Percentiles rank a stretch among this genome's conserved stretches.
phyloP scores from a whole-genome alignment of 805 yeast species.

The Yarrowia keelungensis region DNA sequence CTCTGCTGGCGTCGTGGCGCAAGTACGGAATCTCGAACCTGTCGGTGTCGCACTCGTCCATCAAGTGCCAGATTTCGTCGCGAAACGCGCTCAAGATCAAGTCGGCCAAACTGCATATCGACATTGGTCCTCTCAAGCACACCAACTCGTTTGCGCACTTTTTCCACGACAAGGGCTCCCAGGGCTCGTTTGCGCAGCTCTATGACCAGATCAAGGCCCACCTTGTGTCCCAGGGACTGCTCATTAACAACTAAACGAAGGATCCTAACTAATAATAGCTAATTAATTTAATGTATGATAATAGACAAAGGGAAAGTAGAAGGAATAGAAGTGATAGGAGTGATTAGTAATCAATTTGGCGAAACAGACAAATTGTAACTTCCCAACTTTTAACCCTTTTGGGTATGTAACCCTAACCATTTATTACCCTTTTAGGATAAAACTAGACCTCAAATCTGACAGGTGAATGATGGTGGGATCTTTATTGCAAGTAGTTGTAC shows the following conservation, averaged over 20 bases:
- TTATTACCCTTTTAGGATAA: no score
- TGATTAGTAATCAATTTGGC: no score
- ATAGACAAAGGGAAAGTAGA: no score
- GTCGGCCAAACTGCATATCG: slow-evolving; percentile 47
- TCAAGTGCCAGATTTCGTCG: slow-evolving; percentile 49
- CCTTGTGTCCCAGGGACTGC: slow-evolving; percentile 30
- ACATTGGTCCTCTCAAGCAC: slow-evolving; percentile 39
- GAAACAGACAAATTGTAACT: no score
- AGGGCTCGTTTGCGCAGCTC: slow-evolving; percentile 40
- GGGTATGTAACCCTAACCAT: no score
- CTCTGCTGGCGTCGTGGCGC: slow-evolving; percentile 50
- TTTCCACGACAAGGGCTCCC: slow-evolving; percentile 42
- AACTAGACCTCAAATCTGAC: no score
- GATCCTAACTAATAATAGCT: slow-evolving; percentile 4
- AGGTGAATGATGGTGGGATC: no score
- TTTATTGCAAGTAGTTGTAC: no score
- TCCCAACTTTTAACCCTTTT: no score
- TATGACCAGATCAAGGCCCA: slow-evolving; percentile 43
- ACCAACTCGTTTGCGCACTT: slow-evolving; percentile 39
- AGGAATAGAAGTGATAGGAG: no score
- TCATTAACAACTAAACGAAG: slow-evolving; percentile 16
- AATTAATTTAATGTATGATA: slow-evolving; percentile 27
- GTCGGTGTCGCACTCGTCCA: slow-evolving; percentile 44
- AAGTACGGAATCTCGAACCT: slow-evolving; percentile 50
- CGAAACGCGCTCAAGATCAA: slow-evolving; percentile 50